Evolutionary conservation across 2,329 filamentous ascomycete species (phyloP).

Genomic region (Epichloe festucae): DNA sequence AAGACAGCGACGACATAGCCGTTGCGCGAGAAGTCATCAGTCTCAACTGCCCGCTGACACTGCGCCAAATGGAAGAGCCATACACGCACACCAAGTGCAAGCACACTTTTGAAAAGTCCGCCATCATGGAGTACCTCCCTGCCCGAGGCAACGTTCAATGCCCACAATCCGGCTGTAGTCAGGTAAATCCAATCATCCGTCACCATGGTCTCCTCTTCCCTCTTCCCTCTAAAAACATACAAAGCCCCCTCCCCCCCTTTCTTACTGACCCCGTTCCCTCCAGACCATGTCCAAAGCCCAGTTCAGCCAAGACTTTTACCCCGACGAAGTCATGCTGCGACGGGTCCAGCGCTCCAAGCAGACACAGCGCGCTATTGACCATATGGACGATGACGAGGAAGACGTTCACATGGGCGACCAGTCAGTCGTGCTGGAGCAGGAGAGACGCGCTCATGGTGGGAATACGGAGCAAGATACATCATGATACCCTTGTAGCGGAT

Average conservation of each 20-base stretch:
- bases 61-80: conserved; percentile 51
- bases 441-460: conserved; percentile 11
- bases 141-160: conserved; percentile 35
- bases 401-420: conserved; percentile 10
- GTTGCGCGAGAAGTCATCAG: conserved; percentile 50
- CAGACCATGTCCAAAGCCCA: conserved; percentile 32
- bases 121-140: conserved; percentile 47
- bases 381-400: conserved; percentile 29
- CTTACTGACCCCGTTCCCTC: background rate
- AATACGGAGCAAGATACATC: conserved; percentile 12
- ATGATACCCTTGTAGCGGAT: background rate
- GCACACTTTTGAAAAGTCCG: conserved; percentile 57
- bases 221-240: background rate
- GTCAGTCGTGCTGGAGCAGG: conserved; percentile 14
- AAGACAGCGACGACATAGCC: conserved; percentile 55
- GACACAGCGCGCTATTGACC: conserved; percentile 23
- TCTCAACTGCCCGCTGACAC: conserved; percentile 57
- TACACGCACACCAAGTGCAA: conserved; percentile 54
- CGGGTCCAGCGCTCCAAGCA: conserved; percentile 42
- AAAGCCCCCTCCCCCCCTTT: background rate
- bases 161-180: conserved; percentile 50
- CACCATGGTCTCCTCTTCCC: background rate
- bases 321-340: conserved; percentile 42
- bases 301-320: conserved; percentile 36
- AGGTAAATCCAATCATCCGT: conserved; percentile 24